Evolutionary conservation across 305 asterid species (phyloP), one percentile per base, ranked within the genome.

Genomic region (Withania somnifera): DNA sequence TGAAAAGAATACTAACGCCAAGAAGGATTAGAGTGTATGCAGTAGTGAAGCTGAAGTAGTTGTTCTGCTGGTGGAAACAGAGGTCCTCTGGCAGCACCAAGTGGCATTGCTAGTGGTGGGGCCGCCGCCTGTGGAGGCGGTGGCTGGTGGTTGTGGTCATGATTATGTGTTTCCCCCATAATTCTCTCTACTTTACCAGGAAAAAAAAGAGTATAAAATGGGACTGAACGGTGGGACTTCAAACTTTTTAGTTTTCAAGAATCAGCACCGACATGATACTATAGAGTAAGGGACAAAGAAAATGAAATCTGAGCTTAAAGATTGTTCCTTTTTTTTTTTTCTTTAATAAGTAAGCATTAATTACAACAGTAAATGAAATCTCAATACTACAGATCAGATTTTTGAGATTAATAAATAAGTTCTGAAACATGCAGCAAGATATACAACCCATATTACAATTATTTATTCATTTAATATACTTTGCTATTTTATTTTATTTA

Each of bases 21-120:
- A 80, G 97, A 91, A 78, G 99, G 99, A 81, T 97, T 97, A 34
- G 99, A 97, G 83, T 94, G 97, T 92, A 97, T 97, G 93, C 99
- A 97, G 88, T 94, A 97, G 82, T 93, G 88, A 77, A 97, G 99
- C 88, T 94, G 98, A 81, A 86, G 94, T 7, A 97, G 93, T 86
- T 97, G 99, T 58, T 97, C 99, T 2, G 97, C 90, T 6, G 99
- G 98, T 22, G 97, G 95, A 77, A 42, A 93, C 78, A 84, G n/a
- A 17, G 98, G 97, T 2, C 99, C 99, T 86, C 89, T 92, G 2
- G 99, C 93, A 52, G 97, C 81, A 84, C 99, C 99, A 11, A 97
- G 94, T 80, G 99, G 98, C 69, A 80, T 90, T 10, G 81, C 84
- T 9, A 80, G 71, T 1, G 81, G 67, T 1, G 91, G 91, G 10